Conservation (phyloP, 352 stramenopile genomes). For the Phytopythium chamaehyphon region DNA sequence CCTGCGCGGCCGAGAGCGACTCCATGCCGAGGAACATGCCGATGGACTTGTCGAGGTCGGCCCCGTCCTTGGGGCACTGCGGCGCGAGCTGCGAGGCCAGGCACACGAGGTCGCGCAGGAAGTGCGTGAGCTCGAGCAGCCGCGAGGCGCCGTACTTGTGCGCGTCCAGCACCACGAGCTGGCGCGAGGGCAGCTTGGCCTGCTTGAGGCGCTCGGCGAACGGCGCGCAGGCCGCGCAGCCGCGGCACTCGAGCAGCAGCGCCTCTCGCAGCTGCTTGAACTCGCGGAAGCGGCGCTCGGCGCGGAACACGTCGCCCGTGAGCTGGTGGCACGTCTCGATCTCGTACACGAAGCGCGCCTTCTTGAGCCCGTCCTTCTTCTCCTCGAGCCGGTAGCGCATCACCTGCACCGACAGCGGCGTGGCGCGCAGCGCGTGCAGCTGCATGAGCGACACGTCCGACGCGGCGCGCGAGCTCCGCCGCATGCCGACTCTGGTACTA, state of each 20-base stretch:
- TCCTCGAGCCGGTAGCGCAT: slow-evolving; percentile 50
- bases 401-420: slow-evolving; percentile 48
- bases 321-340: slow-evolving; percentile 66
- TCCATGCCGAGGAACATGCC: slow-evolving; percentile 49
- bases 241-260: slow-evolving; percentile 49
- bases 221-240: slow-evolving; percentile 36
- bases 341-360: slow-evolving; percentile 69
- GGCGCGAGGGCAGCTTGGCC: slow-evolving; percentile 39
- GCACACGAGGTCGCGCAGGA: slow-evolving; percentile 49
- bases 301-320: slow-evolving; percentile 51
- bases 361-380: slow-evolving; percentile 49
- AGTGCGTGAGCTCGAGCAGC: slow-evolving; percentile 60
- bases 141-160: slow-evolving; percentile 56
- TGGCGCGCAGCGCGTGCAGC: slow-evolving; percentile 3
- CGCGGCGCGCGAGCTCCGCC: not conserved
- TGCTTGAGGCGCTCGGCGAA: slow-evolving; percentile 54
- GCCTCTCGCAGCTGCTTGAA: slow-evolving; percentile 66
- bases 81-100: slow-evolving; percentile 34
- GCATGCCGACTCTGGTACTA: not conserved
- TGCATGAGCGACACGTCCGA: slow-evolving; percentile 3
- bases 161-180: slow-evolving; percentile 49
- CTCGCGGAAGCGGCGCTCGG: slow-evolving; percentile 55
- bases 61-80: slow-evolving; percentile 38
- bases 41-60: slow-evolving; percentile 64
- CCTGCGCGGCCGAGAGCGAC: slow-evolving; percentile 42